These are phyloP conservation scores for Sphaerulina vaccinii DNA, from an alignment of 2,329 filamentous ascomycete species.

Conservation along the genomic window DNA sequence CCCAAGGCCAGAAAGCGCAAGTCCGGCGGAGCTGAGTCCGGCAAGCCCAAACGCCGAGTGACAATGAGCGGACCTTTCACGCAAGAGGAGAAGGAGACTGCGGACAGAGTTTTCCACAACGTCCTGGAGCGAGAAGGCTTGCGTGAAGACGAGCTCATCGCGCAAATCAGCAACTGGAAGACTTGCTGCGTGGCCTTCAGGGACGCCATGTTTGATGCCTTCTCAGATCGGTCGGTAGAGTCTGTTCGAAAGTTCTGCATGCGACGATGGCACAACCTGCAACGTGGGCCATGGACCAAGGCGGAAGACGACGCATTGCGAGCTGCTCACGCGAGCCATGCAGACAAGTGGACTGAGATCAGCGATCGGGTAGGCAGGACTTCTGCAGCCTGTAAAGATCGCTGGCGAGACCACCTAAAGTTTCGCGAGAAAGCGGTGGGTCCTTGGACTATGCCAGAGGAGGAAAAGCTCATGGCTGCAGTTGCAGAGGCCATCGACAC, in stretches of 20 bases:
- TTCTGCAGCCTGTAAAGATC: conserved; percentile 65
- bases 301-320: conserved; percentile 59
- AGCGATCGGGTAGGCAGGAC: conserved; percentile 62
- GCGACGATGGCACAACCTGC: conserved; percentile 64
- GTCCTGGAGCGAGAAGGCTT: conserved; percentile 20
- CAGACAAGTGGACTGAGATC: conserved; percentile 62
- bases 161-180: conserved; percentile 30
- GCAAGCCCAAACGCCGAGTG: conserved; percentile 1
- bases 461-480: conserved; percentile 51
- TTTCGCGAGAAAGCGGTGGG: conserved; percentile 55
- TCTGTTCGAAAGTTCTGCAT: conserved; percentile 50
- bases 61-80: conserved; percentile 20
- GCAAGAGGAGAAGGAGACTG: conserved; percentile 27
- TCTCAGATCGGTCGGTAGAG: conserved; percentile 37
- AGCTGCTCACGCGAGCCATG: conserved; percentile 48
- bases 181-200: conserved; percentile 35
- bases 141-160: conserved; percentile 24
- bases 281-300: conserved; percentile 58
- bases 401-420: conserved; percentile 66
- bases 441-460: conserved; percentile 62
- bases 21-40: background rate
- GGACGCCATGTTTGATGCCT: conserved; percentile 27
- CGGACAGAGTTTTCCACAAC: conserved; percentile 30
- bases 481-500: conserved; percentile 55
- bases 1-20: conserved; percentile 10